These are phyloP conservation scores for Pseudisothecium myosuroides DNA, from an alignment of 225 moss, liverwort and hornwort species.

Conservation along the genomic window DNA sequence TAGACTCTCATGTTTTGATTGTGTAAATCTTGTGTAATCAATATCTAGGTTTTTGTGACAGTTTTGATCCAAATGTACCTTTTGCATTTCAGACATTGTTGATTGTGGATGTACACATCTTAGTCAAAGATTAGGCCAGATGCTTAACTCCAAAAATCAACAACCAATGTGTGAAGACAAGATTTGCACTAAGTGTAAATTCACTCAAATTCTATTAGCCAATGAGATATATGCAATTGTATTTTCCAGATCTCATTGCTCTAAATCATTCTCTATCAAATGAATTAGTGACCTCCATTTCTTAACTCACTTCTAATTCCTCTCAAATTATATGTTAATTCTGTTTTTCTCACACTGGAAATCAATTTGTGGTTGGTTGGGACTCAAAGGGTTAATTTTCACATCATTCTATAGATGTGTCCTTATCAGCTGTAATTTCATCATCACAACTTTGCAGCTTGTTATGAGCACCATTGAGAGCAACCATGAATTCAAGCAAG, in stretches of 20 bases:
- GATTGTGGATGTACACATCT: not conserved
- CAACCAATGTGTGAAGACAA: not conserved
- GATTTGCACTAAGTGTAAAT: not conserved
- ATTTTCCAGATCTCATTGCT: not conserved
- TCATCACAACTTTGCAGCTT: not conserved
- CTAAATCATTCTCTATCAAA: not conserved
- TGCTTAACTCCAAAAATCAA: not conserved
- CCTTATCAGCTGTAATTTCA: not conserved
- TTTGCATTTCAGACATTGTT: not conserved
- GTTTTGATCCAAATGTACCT: not conserved
- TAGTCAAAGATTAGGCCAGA: not conserved
- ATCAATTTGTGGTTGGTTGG: not conserved
- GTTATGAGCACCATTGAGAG: not conserved
- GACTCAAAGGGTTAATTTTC: not conserved
- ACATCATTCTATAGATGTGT: not conserved
- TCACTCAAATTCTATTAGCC: not conserved
- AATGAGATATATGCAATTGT: not conserved
- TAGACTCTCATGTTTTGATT: not conserved
- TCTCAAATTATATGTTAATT: not conserved
- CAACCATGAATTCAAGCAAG: not conserved
- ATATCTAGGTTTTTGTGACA: not conserved
- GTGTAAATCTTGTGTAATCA: not conserved
- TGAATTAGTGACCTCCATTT: not conserved
- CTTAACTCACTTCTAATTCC: not conserved
- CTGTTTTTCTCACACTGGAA: not conserved